Evolutionary conservation across 2,329 filamentous ascomycete genomes (phyloP).

Genomic region (Scytalidium lignicola): DNA sequence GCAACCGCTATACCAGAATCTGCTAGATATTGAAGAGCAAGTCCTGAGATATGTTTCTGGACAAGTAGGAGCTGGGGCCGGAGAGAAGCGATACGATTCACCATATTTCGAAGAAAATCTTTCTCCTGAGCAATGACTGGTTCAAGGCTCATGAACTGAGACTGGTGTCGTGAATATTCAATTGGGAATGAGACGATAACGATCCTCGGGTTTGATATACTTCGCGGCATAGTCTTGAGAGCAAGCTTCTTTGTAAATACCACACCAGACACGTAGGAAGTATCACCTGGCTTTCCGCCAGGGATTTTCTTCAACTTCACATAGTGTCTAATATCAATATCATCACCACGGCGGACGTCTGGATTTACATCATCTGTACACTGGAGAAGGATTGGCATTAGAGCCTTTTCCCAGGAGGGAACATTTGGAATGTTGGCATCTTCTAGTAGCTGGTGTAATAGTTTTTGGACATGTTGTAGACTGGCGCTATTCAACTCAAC

Average conservation of each 20-base stretch:
- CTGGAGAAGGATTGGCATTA: conserved; percentile 83
- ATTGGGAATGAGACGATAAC: conserved; percentile 92
- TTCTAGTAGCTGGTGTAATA: conserved; percentile 76
- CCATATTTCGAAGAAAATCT: conserved; percentile 86
- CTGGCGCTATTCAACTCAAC: conserved; percentile 84
- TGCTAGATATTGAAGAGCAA: conserved; percentile 82
- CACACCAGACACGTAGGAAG: conserved; percentile 91
- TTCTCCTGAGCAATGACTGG: conserved; percentile 95
- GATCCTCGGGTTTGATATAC: conserved; percentile 77
- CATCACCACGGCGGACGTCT: conserved; percentile 82
- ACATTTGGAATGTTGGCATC: conserved; percentile 70
- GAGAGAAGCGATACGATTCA: conserved; percentile 83
- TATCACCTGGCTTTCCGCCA: conserved; percentile 83
- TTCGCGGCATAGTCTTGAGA: conserved; percentile 90
- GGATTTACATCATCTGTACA: conserved; percentile 94
- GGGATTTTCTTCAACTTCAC: conserved; percentile 97
- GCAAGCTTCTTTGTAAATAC: conserved; percentile 98
- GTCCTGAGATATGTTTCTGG: conserved; percentile 85
- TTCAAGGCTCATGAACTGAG: conserved; percentile 97
- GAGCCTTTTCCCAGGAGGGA: conserved; percentile 79
- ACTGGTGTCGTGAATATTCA: conserved; percentile 87
- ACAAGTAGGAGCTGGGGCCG: conserved; percentile 84
- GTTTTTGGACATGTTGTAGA: conserved; percentile 77
- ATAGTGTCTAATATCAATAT: conserved; percentile 96
- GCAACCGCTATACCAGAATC: conserved; percentile 88